These are phyloP conservation scores for Pistacia integerrima DNA, from an alignment of 345 rosid genomes.

Conservation along the genomic window DNA sequence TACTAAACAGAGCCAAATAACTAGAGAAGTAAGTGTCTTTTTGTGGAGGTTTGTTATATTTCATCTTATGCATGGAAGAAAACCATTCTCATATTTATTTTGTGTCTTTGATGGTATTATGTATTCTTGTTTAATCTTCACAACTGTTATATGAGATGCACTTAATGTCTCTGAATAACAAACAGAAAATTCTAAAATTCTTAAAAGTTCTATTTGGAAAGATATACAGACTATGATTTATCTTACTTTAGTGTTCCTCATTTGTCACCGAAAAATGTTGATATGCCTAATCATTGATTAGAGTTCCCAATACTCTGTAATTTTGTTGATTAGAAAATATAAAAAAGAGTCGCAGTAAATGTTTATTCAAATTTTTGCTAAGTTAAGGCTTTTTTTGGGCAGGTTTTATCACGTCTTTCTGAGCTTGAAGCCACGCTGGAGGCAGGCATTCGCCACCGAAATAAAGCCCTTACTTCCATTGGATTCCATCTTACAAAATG, in stretches of 20 bases:
- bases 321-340: background rate
- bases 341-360: background rate
- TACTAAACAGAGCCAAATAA: conserved; percentile 83
- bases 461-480: conserved; percentile 69
- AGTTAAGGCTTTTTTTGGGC: conserved; percentile 28
- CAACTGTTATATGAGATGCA: background rate
- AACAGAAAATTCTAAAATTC: background rate
- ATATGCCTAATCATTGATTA: background rate
- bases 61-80: conserved; percentile 13
- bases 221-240: background rate
- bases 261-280: background rate
- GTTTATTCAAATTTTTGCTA: conserved; percentile 13
- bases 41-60: conserved; percentile 16
- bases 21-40: conserved; percentile 73
- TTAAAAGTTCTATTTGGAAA: background rate
- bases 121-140: background rate
- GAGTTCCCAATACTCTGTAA: background rate
- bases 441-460: conserved; percentile 84
- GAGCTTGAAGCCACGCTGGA: conserved; percentile 91
- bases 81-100: background rate
- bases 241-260: background rate
- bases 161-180: conserved; percentile 9
- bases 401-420: conserved; percentile 88
- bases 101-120: background rate
- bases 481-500: conserved; percentile 73